Evolutionary conservation across 1,284 basidiomycete genomes (phyloP).

Genomic region (Austroboletus niveus): DNA sequence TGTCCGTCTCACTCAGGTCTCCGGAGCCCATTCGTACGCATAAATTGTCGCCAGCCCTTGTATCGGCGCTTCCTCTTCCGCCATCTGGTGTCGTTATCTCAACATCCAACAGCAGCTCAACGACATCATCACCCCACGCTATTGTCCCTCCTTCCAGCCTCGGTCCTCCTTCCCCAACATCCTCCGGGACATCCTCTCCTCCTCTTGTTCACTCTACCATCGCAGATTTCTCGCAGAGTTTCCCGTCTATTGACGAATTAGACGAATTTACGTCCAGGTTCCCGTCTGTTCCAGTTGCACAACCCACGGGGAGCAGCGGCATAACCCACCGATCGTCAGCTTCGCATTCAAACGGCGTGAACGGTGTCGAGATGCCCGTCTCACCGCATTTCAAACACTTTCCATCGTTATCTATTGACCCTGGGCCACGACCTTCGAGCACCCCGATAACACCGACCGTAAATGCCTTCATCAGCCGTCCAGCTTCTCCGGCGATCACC

Average conservation of each 20-base stretch:
- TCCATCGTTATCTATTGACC: slow-evolving; percentile 53
- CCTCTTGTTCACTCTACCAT: slow-evolving; percentile 39
- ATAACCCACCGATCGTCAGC: slow-evolving; percentile 20
- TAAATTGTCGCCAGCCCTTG: slow-evolving; percentile 22
- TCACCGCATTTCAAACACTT: slow-evolving; percentile 37
- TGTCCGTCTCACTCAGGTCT: slow-evolving; percentile 35
- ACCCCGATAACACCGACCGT: slow-evolving; percentile 64
- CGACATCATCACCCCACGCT: slow-evolving; percentile 44
- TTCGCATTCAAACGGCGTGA: slow-evolving; percentile 12
- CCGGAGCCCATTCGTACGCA: slow-evolving; percentile 24
- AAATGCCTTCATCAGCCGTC: slow-evolving; percentile 58
- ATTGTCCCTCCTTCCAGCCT: slow-evolving; percentile 66
- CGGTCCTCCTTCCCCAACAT: slow-evolving; percentile 70
- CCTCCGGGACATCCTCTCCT: slow-evolving; percentile 54
- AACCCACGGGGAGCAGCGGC: slow-evolving; percentile 35
- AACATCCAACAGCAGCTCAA: slow-evolving; percentile 30
- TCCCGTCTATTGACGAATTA: slow-evolving; percentile 74
- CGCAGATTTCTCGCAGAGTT: slow-evolving; percentile 57
- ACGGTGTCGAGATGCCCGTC: slow-evolving; percentile 8
- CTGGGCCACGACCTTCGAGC: slow-evolving; percentile 60
- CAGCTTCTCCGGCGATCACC: slow-evolving; percentile 44
- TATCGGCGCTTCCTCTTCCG: slow-evolving; percentile 14
- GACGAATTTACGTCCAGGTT: slow-evolving; percentile 54
- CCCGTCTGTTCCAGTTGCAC: slow-evolving; percentile 46
- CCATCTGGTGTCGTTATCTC: slow-evolving; percentile 20